phyloP scores from a whole-genome alignment of 192 early-diverging fungal genomes.

The Coemansia sp. region DNA sequence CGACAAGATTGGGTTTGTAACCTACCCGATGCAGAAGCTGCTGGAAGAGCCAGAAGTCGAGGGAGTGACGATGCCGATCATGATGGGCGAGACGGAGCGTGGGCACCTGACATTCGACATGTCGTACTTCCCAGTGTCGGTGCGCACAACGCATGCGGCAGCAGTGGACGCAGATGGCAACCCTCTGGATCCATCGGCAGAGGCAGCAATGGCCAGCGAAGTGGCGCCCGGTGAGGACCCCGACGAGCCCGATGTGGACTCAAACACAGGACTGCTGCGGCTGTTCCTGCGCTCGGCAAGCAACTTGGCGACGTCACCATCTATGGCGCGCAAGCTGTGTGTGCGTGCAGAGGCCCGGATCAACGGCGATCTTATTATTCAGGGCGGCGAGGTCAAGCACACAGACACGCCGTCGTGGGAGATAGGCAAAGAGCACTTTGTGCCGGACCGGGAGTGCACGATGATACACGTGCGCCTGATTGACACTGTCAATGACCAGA shows the following conservation, averaged over 20 bases:
- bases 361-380: constrained; percentile 51
- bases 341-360: constrained; percentile 59
- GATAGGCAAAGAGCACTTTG: constrained; percentile 64
- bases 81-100: constrained; percentile 49
- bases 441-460: constrained; percentile 64
- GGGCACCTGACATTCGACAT: constrained; percentile 48
- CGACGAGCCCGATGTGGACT: constrained; percentile 55
- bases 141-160: constrained; percentile 39
- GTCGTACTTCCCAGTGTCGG: constrained; percentile 47
- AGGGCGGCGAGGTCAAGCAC: constrained; percentile 66
- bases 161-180: constrained; percentile 41
- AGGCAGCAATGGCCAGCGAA: constrained; percentile 23
- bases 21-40: constrained; percentile 49
- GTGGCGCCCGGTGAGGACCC: constrained; percentile 35
- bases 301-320: constrained; percentile 55
- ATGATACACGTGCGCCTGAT: constrained; percentile 61
- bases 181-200: constrained; percentile 40
- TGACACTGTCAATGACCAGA: constrained; percentile 47
- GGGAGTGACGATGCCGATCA: constrained; percentile 47
- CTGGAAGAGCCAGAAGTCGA: constrained; percentile 52
- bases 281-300: constrained; percentile 66
- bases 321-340: constrained; percentile 53
- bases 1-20: constrained; percentile 55
- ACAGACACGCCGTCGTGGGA: constrained; percentile 83
- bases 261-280: constrained; percentile 69